These are phyloP conservation scores for Pecoramyces ruminantium DNA, from an alignment of 192 early-diverging fungal species.

Conservation along the genomic window DNA sequence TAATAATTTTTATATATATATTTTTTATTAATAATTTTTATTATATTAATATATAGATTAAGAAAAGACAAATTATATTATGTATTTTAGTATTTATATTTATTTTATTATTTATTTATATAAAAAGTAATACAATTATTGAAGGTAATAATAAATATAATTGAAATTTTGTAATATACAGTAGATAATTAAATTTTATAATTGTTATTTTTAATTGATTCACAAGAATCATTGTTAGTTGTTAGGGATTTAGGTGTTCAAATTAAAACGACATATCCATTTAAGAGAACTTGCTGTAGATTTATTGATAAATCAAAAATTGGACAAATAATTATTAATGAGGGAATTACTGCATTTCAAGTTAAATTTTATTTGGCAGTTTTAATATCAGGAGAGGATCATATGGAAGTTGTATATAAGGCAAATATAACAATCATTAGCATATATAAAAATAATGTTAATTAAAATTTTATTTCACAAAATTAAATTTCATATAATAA, in stretches of 20 bases:
- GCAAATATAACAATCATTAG: too few relatives aligned
- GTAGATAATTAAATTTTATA: too few relatives aligned
- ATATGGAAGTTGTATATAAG: constrained; percentile 53
- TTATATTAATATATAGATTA: not conserved
- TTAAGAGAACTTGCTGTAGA: constrained; percentile 18
- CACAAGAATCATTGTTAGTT: constrained; percentile 47
- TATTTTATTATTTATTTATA: not conserved
- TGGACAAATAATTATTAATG: constrained; percentile 54
- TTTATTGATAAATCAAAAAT: constrained; percentile 52
- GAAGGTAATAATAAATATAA: not conserved
- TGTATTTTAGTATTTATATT: not conserved
- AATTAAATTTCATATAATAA: too few relatives aligned
- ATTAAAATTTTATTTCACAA: too few relatives aligned
- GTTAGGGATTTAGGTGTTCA: constrained; percentile 54
- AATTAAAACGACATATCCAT: constrained; percentile 33
- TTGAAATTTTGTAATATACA: too few relatives aligned
- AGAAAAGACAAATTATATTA: not conserved
- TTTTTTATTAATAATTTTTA: too few relatives aligned
- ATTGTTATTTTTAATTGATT: too few relatives aligned
- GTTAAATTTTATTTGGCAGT: constrained; percentile 57
- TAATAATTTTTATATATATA: too few relatives aligned
- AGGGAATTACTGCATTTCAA: constrained; percentile 53
- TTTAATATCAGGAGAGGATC: constrained; percentile 33
- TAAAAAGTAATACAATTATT: not conserved
- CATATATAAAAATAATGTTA: too few relatives aligned